Evolutionary conservation across 768 basidiomycete species (phyloP).

Genomic region (Hebeloma cylindrosporum): DNA sequence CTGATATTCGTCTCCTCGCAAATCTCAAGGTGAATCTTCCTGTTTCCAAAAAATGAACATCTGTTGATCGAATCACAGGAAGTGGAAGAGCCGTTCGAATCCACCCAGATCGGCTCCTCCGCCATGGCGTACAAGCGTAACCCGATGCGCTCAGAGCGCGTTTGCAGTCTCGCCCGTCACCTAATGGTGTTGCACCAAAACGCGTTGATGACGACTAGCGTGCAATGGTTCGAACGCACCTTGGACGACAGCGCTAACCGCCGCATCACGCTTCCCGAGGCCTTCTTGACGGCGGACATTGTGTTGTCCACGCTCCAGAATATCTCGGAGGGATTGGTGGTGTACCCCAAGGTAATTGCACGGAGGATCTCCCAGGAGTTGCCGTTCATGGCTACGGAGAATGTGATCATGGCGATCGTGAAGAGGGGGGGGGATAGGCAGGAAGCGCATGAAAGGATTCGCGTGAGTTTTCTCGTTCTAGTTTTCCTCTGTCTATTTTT

Average conservation of each 20-base stretch:
- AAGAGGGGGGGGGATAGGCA: conserved; percentile 94
- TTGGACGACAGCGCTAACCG: conserved; percentile 98
- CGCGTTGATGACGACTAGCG: conserved; percentile 89
- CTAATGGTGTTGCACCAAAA: conserved; percentile 96
- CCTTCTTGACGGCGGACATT: conserved; percentile 96
- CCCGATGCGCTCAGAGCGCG: conserved; percentile 97
- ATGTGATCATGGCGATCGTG: conserved; percentile 98
- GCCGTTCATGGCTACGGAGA: conserved; percentile 99
- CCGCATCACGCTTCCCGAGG: conserved; percentile 93
- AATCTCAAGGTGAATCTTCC: conserved; percentile 71
- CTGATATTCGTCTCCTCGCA: conserved; percentile 90
- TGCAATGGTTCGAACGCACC: conserved; percentile 99
- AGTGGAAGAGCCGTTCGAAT: conserved; percentile 98
- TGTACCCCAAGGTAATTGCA: conserved; percentile 94
- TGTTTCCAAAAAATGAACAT: neutral
- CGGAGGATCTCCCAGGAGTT: conserved; percentile 92
- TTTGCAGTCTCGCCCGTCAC: conserved; percentile 95
- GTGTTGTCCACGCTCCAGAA: conserved; percentile 95
- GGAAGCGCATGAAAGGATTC: conserved; percentile 94
- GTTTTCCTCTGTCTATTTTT: conserved; percentile 3
- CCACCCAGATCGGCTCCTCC: conserved; percentile 95
- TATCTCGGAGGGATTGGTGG: conserved; percentile 97
- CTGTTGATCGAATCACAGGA: conserved; percentile 49
- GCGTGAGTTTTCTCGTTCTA: conserved; percentile 46
- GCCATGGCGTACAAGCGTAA: conserved; percentile 99